Conservation (phyloP, 768 basidiomycete species). For the Aureoboletus auriporus region DNA sequence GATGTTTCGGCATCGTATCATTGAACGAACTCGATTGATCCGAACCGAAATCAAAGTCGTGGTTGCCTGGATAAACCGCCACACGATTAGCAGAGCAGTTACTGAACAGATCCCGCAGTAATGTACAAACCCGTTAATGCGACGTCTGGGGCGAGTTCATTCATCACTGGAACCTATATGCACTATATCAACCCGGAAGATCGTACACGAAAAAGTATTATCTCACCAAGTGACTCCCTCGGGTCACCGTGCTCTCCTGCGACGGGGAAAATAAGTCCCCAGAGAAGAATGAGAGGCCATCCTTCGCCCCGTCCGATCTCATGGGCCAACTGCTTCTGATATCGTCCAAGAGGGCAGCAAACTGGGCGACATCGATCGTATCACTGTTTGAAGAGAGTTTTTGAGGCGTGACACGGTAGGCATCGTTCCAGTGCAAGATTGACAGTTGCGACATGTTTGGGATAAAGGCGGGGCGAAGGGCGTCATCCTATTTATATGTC, state of each 20-base stretch:
- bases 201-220: neutral
- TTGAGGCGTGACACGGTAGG: constrained; percentile 77
- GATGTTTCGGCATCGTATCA: neutral
- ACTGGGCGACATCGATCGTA: constrained; percentile 86
- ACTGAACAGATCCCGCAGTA: neutral
- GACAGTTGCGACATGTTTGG: constrained; percentile 34
- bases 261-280: constrained; percentile 89
- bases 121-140: constrained; percentile 65
- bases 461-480: neutral
- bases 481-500: constrained; percentile 1
- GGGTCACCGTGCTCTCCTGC: constrained; percentile 80
- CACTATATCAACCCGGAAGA: neutral
- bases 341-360: constrained; percentile 64
- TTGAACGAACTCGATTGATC: neutral
- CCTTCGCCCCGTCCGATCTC: constrained; percentile 45
- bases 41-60: constrained; percentile 87
- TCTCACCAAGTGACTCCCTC: constrained; percentile 87
- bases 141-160: constrained; percentile 73
- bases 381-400: constrained; percentile 51
- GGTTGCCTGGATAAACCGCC: constrained; percentile 57
- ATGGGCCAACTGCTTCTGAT: constrained; percentile 56
- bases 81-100: constrained; percentile 3
- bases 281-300: constrained; percentile 82
- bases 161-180: constrained; percentile 79
- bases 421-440: constrained; percentile 77